Conservation (phyloP, 495 filamentous ascomycete species). For the Podospora anserina region DNA sequence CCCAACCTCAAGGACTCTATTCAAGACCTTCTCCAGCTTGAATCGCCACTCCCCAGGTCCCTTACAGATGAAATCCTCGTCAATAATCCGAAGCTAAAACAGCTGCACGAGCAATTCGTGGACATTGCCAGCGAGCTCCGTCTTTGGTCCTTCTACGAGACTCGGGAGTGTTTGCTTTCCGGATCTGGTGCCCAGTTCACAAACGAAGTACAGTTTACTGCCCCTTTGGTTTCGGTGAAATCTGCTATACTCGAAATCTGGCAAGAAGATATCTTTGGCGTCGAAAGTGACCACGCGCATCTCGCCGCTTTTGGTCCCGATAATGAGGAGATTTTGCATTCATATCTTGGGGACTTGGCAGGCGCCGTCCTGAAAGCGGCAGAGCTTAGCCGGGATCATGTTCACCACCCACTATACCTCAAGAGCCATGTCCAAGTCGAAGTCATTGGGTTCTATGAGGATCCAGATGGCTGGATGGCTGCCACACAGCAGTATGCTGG, state of each 20-base stretch:
- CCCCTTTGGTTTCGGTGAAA: constrained; percentile 61
- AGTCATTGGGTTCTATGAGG: constrained; percentile 60
- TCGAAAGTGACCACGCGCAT: constrained; percentile 57
- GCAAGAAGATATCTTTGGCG: constrained; percentile 53
- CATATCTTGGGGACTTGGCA: constrained; percentile 51
- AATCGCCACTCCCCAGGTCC: constrained; percentile 48
- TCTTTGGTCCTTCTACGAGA: constrained; percentile 67
- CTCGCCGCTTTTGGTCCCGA: constrained; percentile 56
- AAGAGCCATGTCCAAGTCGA: constrained; percentile 55
- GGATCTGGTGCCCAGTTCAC: constrained; percentile 31
- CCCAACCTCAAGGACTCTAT: constrained; percentile 55
- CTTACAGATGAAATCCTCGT: constrained; percentile 51
- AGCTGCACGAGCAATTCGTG: constrained; percentile 56
- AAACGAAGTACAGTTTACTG: constrained; percentile 46
- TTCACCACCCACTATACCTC: constrained; percentile 47
- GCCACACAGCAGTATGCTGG: constrained; percentile 15
- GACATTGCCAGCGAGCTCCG: constrained; percentile 59
- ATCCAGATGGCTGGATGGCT: constrained; percentile 44
- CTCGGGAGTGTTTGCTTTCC: constrained; percentile 56
- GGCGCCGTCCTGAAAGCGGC: constrained; percentile 44
- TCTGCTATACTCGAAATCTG: constrained; percentile 55
- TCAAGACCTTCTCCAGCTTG: constrained; percentile 52
- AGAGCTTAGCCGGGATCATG: constrained; percentile 34
- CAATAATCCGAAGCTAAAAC: constrained; percentile 45
- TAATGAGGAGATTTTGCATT: constrained; percentile 46